A percentile compares a stretch with the other conserved stretches of the same genome.
Evolutionary conservation across 345 rosid genomes (phyloP).

Genomic region (Citrus reticulata): DNA sequence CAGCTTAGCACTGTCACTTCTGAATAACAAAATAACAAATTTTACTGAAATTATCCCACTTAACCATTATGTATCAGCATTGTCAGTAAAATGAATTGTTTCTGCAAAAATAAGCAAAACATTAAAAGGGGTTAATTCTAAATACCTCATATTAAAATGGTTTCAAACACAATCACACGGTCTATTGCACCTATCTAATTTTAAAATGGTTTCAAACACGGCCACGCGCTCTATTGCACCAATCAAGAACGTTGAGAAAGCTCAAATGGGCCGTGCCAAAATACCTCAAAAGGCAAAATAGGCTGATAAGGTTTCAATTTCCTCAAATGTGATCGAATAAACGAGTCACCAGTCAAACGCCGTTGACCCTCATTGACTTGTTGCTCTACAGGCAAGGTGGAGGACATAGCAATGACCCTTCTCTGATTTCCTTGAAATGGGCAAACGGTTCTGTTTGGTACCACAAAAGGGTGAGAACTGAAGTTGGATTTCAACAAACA

Average conservation of each 20-base stretch:
- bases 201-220: neutral
- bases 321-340: constrained; percentile 80
- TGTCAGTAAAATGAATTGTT: neutral
- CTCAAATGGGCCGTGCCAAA: neutral
- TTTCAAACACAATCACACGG: neutral
- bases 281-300: constrained; percentile 92
- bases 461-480: constrained; percentile 18
- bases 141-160: neutral
- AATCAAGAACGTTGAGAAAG: neutral
- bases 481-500: constrained; percentile 26
- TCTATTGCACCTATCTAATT: neutral
- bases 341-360: constrained; percentile 60
- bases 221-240: neutral
- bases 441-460: constrained; percentile 22
- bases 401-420: constrained; percentile 40
- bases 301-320: constrained; percentile 80
- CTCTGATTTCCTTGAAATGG: constrained; percentile 26
- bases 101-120: neutral
- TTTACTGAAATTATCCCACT: neutral
- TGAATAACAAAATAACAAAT: neutral
- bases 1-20: neutral
- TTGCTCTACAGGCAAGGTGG: constrained; percentile 45
- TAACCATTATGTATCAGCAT: neutral
- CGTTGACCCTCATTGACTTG: constrained; percentile 36
- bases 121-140: neutral